These are phyloP conservation scores for Suhomyces prunicola DNA, from an alignment of 805 yeast species.

Conservation along the genomic window DNA sequence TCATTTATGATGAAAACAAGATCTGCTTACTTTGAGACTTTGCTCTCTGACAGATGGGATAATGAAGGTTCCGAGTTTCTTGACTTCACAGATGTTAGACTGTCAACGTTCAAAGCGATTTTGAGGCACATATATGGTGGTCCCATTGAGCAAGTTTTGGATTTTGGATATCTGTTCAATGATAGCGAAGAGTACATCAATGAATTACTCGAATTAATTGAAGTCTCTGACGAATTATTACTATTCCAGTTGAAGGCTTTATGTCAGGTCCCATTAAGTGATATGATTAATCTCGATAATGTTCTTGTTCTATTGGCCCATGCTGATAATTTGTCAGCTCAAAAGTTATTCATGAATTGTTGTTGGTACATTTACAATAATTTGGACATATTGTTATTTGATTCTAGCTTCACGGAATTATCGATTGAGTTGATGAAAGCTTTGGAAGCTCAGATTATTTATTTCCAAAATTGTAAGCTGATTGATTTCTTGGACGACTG, in stretches of 20 bases:
- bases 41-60: conserved; percentile 57
- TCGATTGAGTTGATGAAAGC: conserved; percentile 22
- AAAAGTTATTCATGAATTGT: conserved; percentile 56
- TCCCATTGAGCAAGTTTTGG: conserved; percentile 39
- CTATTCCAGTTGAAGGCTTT: conserved; percentile 55
- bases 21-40: conserved; percentile 60
- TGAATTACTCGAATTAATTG: conserved; percentile 54
- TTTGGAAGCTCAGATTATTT: conserved; percentile 26
- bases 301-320: conserved; percentile 54
- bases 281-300: conserved; percentile 56
- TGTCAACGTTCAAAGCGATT: conserved; percentile 45
- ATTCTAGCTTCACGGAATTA: conserved; percentile 28
- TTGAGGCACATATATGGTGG: conserved; percentile 58
- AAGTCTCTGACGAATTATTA: conserved; percentile 60
- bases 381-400: conserved; percentile 58
- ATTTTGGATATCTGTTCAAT: conserved; percentile 18
- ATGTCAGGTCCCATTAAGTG: conserved; percentile 59
- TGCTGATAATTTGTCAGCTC: conserved; percentile 50
- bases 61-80: conserved; percentile 20
- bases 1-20: conserved; percentile 53
- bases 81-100: conserved; percentile 43
- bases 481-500: conserved; percentile 17
- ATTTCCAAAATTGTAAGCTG: conserved; percentile 27
- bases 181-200: conserved; percentile 47
- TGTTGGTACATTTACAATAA: conserved; percentile 67